Conservation (phyloP, 2,329 filamentous ascomycete species). For the Xylariaceae sp. region DNA sequence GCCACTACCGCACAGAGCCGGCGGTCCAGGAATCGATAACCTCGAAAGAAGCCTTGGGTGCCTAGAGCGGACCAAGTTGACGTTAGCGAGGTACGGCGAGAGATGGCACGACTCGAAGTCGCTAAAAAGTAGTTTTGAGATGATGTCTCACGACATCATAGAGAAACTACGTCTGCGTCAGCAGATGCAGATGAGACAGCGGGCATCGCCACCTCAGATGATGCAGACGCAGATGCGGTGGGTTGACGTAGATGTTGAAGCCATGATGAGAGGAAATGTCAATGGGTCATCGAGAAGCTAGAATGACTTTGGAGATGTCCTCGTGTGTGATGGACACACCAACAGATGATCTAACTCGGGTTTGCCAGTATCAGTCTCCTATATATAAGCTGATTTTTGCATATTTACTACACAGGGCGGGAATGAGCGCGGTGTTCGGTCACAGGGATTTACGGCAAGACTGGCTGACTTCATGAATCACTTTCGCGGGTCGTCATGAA, state of each 20-base stretch:
- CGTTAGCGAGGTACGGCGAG: slow-evolving; percentile 53
- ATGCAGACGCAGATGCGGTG: slow-evolving; percentile 35
- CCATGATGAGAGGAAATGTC: slow-evolving; percentile 37
- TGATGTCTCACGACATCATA: slow-evolving; percentile 42
- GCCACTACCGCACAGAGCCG: slow-evolving; percentile 47
- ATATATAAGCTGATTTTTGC: too few species aligned
- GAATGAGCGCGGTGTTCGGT: too few species aligned
- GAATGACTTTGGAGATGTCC: too few species aligned
- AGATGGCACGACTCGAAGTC: slow-evolving; percentile 56
- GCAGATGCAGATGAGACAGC: slow-evolving; percentile 36
- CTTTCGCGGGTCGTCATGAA: too few species aligned
- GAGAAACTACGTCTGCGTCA: slow-evolving; percentile 39
- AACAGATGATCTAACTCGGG: too few species aligned
- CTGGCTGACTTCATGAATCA: too few species aligned
- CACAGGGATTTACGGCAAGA: too few species aligned
- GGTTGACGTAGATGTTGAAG: slow-evolving; percentile 42
- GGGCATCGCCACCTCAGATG: slow-evolving; percentile 28
- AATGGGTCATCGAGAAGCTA: slow-evolving; percentile 15
- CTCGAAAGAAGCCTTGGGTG: slow-evolving; percentile 53
- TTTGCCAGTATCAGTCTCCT: too few species aligned
- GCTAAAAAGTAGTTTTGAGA: slow-evolving; percentile 52
- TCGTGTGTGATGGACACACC: too few species aligned
- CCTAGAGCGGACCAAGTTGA: slow-evolving; percentile 50
- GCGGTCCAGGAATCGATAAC: slow-evolving; percentile 43
- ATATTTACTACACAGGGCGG: too few species aligned